A percentile compares a stretch with the other conserved stretches of the same genome.
phyloP scores from a whole-genome alignment of 2,329 filamentous ascomycete species.

The Beauveria bassiana region DNA sequence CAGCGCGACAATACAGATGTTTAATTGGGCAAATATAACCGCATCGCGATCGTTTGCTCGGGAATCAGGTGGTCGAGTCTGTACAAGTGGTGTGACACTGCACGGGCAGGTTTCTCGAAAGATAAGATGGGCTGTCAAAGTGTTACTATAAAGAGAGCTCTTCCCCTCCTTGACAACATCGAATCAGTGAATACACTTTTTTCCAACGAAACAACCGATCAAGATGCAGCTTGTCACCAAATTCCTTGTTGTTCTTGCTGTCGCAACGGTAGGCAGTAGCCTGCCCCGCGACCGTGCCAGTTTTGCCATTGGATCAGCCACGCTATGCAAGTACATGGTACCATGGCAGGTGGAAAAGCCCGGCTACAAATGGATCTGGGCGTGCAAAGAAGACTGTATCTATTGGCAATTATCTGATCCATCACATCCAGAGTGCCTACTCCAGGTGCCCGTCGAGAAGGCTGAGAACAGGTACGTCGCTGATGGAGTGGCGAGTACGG shows the following conservation, averaged over 20 bases:
- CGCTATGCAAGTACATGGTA: background rate
- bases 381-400: background rate
- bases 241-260: background rate
- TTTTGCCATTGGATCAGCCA: background rate
- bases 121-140: background rate
- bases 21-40: too few relatives aligned
- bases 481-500: too few relatives aligned
- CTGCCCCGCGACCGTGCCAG: background rate
- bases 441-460: background rate
- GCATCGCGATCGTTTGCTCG: too few relatives aligned
- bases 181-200: too few relatives aligned
- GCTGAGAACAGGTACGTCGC: background rate
- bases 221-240: background rate
- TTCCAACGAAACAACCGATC: background rate
- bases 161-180: background rate
- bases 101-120: too few relatives aligned
- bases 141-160: background rate
- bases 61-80: too few relatives aligned
- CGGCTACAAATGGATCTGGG: background rate
- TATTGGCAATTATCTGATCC: background rate
- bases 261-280: background rate
- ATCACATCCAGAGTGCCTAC: background rate
- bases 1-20: too few relatives aligned
- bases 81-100: too few relatives aligned
- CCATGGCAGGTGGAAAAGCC: background rate